Evolutionary conservation across 2,329 filamentous ascomycete genomes (phyloP), one percentile per base, ranked within the genome.

Genomic region (Hirsutella rhossiliensis): DNA sequence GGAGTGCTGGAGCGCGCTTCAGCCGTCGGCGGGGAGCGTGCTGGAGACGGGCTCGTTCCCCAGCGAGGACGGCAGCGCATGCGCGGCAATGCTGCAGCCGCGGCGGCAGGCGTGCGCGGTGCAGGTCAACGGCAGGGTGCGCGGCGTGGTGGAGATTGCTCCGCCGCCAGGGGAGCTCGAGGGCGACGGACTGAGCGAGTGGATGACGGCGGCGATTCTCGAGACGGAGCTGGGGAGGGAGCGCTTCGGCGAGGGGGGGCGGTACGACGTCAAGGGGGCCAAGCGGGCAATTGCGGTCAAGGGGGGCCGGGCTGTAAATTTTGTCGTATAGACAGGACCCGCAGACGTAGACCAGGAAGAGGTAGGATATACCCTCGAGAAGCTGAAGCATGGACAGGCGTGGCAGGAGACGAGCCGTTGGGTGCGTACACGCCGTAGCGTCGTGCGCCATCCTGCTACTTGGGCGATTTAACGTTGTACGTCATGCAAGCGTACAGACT

Each of bases 81-180:
- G 67, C 50, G 55, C 74, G 49, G 57, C 68, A 50, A 56, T 75
- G 50, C 60, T 81, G 51, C 64, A 73, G 53, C 62, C 71, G 43
- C 62, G 69, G 49, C 67, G 62, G 49, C 63, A 73, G 58, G 65
- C 60, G 4, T 84, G 79, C 50, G 82, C 82, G 0, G 79, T 94
- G 15, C 83, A 88, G 55, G 64, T 94, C 48, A 87, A 94, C 56
- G 87, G 87, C n/a, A 88, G 83, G 60, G 62, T 85, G 49, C 78
- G 78, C 32, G 82, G 82, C 48, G 76, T 76, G 1, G 72, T 82
- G n/a, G 68, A 80, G 2, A 77, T 92, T 20, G 70, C 76, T 1
- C 69, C 70, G 27, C 66, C 71, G 38, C 60, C 71, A 4, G 55
- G 56, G 0, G 60, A 60, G 1, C 54, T 76, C 23, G 52, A 59